Evolutionary conservation across 1,284 basidiomycete species (phyloP), one percentile per base, ranked within the genome.

Genomic region (Cystobasidiaceae sp.): DNA sequence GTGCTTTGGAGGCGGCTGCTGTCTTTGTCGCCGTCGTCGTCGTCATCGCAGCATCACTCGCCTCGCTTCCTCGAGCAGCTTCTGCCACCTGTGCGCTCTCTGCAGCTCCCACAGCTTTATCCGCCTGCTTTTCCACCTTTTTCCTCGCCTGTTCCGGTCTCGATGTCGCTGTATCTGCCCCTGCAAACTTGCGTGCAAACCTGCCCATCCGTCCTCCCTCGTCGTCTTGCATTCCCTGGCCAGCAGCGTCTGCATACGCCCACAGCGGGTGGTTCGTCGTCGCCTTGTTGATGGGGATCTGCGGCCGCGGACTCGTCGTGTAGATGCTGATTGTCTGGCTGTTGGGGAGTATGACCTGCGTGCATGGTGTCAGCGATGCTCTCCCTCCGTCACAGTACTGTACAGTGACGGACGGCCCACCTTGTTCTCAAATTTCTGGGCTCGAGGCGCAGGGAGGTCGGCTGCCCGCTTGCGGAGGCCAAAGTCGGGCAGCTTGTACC

Each of bases 351-450:
- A 46, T 43, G 19, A 67, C 25, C 66, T 67, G 59, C 50, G 28
- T 8, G 28, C 45, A 8, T 1, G 41, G 13, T 1, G 23, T 3
- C 4, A 41, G 33, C 11, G 21, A 49, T 30, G 28, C 19, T 6
- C 43, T 33, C 11, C n/a, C 28, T 17, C 25, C 19, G n/a, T 19
- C 25, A 37, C 17, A 25, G 19, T 15, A n/a, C 25, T 51, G 33
- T 27, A 50, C 48, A 19, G 13, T 8, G 27, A 8, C 19, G 11
- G n/a, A 28, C 21, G 19, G 34, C 52, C 23, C 39, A 64, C 61
- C 61, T 48, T 64, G 51, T 50, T 64, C 44, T 64, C 61, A 55
- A 64, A 64, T 51, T 64, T 64, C 61, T 64, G 61, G n/a, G 51
- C 39, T 23, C 52, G 32, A 3, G 61, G 61, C 21, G 61, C 32